Base-by-base conservation (phyloP, 1,139 yeast genomes). In the Hansenula sp. region DNA sequence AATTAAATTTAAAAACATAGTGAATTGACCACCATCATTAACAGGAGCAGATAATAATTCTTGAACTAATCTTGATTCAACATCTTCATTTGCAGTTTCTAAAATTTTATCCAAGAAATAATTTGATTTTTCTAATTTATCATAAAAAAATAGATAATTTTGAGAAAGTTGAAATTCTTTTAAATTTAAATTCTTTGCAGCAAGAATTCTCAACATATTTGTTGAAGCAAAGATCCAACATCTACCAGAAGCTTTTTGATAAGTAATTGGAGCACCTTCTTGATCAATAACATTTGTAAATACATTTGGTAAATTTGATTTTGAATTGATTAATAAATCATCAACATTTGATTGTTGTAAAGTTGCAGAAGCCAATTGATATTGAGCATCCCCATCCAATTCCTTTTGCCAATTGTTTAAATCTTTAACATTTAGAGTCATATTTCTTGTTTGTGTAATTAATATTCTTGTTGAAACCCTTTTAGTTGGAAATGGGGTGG, bases 221-320 rank as follows among this genome's bases (percentile, higher is more conserved):
- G 86, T 77, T 1, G 92, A 75, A 9, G 95, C 95, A 62, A 86
- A 86, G 50, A 87, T 70, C 95, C 95, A 87, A 62, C 96, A 87
- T 53, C 95, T 68, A 30, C 95, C 95, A 14, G 87, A 77, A 29
- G 75, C 61, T 55, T 75, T 75, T 62, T 87, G 96, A 62, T 82
- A 79, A 54, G 86, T 81, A 39, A 79, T 69, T 19, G 94, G 92
- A 3, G 79, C 59, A 3, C 89, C 89, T 53, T 83, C 83, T 6
- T 50, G 51, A 29, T 76, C 76, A 26, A 86, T 77, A 39, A 73
- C 73, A 41, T 73, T 58, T 52, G 80, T 80, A 65, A 82, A 87
- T 25, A 79, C 56, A 36, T 54, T 52, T 34, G 55, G 51, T 7
- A 52, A 21, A 22, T 43, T 44, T 18, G 29, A 24, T 3, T 36